Evolutionary conservation across 768 basidiomycete species (phyloP).

Genomic region (Astraeus odoratus): DNA sequence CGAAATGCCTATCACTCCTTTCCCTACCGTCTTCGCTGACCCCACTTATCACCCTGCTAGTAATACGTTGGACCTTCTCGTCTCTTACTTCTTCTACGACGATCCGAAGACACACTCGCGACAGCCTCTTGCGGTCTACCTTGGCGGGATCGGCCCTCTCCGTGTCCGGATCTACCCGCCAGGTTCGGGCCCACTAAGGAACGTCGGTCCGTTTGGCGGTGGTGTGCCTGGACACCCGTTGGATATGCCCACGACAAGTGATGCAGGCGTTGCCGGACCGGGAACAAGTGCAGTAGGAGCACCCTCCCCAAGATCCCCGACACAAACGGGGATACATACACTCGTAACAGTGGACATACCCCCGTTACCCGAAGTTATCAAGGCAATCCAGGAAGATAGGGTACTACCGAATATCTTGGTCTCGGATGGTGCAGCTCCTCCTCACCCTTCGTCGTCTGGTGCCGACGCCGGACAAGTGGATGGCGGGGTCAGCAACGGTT

Average conservation of each 20-base stretch:
- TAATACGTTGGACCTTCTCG: conserved; percentile 75
- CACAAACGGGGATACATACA: conserved; percentile 56
- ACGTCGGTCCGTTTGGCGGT: conserved; percentile 53
- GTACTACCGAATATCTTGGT: conserved; percentile 33
- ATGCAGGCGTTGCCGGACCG: conserved; percentile 13
- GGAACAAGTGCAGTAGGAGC: conserved; percentile 13
- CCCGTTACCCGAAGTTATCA: conserved; percentile 63
- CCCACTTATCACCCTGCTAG: conserved; percentile 66
- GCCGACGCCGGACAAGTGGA: conserved; percentile 22
- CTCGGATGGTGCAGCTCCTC: conserved; percentile 31
- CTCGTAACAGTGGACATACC: conserved; percentile 87
- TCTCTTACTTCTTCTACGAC: conserved; percentile 84
- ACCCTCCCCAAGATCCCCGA: conserved; percentile 43
- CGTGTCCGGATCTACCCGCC: conserved; percentile 72
- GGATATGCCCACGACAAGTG: conserved; percentile 21
- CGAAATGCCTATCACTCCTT: conserved; percentile 78
- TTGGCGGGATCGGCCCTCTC: conserved; percentile 85
- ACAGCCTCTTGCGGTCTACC: conserved; percentile 79
- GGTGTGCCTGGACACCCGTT: conserved; percentile 33
- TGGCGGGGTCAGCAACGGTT: conserved; percentile 17
- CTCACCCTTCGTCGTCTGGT: conserved; percentile 26
- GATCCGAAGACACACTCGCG: conserved; percentile 58
- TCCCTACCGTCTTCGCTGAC: conserved; percentile 78
- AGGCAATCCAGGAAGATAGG: conserved; percentile 69
- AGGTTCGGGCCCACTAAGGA: conserved; percentile 58